These are phyloP conservation scores for Andrographis paniculata DNA, from an alignment of 305 asterid species.

Conservation along the genomic window DNA sequence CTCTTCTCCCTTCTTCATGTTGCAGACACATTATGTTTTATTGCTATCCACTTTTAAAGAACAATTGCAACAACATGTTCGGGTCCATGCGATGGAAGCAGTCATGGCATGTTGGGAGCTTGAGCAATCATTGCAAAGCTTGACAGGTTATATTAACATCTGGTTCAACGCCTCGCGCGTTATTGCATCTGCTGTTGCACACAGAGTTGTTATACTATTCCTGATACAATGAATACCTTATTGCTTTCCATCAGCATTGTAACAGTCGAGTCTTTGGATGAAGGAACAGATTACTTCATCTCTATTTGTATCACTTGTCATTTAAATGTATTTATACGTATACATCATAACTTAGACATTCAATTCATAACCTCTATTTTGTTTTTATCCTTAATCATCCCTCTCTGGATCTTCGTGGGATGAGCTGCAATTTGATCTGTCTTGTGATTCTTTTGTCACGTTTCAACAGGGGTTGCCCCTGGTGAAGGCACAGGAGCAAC, in stretches of 20 bases:
- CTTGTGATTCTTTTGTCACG: not conserved
- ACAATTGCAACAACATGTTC: slow-evolving; percentile 81
- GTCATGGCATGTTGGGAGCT: slow-evolving; percentile 97
- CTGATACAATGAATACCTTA: not conserved
- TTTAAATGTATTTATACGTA: too few relatives aligned
- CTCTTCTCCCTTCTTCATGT: slow-evolving; percentile 2
- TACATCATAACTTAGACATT: too few relatives aligned
- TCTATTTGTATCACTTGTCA: too few relatives aligned
- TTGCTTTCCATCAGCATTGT: too few relatives aligned
- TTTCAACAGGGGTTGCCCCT: slow-evolving; percentile 68
- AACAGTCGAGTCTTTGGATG: too few relatives aligned
- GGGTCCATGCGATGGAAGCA: slow-evolving; percentile 94
- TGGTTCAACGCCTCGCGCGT: not conserved
- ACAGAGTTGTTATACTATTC: not conserved
- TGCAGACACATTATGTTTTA: slow-evolving; percentile 71
- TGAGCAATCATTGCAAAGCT: slow-evolving; percentile 72
- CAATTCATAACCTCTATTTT: too few relatives aligned
- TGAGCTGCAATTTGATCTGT: not conserved
- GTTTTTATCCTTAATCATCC: not conserved
- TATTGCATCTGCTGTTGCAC: not conserved
- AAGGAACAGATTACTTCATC: too few relatives aligned
- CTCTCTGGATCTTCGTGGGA: not conserved
- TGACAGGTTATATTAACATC: slow-evolving; percentile 61
- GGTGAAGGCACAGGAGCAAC: slow-evolving; percentile 97
- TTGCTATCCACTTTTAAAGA: slow-evolving; percentile 76